phyloP scores from a whole-genome alignment of 768 basidiomycete species.

The Boletellus sp. region DNA sequence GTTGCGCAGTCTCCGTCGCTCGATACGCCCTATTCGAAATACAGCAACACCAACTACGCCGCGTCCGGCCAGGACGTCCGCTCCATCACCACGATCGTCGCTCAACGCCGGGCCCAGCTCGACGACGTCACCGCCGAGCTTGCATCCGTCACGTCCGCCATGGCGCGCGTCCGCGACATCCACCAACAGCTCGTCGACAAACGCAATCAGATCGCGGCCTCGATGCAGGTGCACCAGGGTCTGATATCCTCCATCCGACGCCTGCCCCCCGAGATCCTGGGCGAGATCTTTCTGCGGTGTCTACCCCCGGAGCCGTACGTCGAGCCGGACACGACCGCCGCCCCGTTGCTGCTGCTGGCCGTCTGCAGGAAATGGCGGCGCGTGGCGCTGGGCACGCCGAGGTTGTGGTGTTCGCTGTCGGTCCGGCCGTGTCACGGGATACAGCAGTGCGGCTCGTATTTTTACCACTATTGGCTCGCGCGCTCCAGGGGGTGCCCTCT shows the following conservation, averaged over 20 bases:
- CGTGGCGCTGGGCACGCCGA: constrained; percentile 37
- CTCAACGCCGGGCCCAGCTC: constrained; percentile 13
- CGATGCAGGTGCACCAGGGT: constrained; percentile 19
- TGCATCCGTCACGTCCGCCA: constrained; percentile 7
- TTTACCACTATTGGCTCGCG: constrained; percentile 20
- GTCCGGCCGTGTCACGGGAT: constrained; percentile 6
- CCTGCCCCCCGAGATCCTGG: constrained; percentile 44
- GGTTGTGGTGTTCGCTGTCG: constrained; percentile 45
- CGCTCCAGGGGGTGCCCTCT: constrained; percentile 16
- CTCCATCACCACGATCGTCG: constrained; percentile 13
- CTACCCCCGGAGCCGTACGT: constrained; percentile 23
- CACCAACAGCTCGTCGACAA: constrained; percentile 13
- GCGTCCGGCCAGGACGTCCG: constrained; percentile 10
- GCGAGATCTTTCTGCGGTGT: constrained; percentile 44
- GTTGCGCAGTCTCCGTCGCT: constrained; percentile 10
- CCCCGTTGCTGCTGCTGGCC: constrained; percentile 37
- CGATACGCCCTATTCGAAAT: constrained; percentile 17
- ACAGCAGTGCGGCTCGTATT: constrained; percentile 10
- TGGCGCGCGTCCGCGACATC: constrained; percentile 7
- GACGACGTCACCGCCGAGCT: constrained; percentile 13
- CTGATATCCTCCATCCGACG: constrained; percentile 30
- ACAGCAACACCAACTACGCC: constrained; percentile 13
- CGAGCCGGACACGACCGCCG: constrained; percentile 22
- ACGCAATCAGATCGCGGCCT: constrained; percentile 8
- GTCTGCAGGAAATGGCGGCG: constrained; percentile 44